A percentile compares a stretch with the other conserved stretches of the same genome.
Conservation (phyloP, 139 green algal genomes). For the Coccomyxa sp. region DNA sequence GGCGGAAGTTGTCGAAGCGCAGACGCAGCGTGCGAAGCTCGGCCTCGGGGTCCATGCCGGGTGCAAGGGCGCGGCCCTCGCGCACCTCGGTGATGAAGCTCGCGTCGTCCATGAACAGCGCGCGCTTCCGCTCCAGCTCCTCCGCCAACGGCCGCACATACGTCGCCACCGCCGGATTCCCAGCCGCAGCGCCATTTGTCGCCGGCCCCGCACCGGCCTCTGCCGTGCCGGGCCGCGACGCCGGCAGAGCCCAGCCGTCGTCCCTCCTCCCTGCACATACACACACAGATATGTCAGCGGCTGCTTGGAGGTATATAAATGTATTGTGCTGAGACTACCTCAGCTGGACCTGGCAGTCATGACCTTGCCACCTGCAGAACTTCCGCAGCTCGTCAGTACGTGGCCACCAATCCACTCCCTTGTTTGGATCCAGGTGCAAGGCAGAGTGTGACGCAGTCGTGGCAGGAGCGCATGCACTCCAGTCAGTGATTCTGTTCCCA, state of each 20-base stretch:
- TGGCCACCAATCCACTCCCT: too few relatives aligned
- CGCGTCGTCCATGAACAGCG: constrained; percentile 15
- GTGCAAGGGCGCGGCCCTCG: constrained; percentile 15
- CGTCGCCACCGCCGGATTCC: not conserved
- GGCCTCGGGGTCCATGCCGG: constrained; percentile 21
- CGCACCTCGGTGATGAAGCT: constrained; percentile 19
- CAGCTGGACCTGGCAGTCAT: too few relatives aligned
- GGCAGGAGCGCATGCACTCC: too few relatives aligned
- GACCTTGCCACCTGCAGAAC: too few relatives aligned
- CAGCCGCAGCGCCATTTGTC: not conserved
- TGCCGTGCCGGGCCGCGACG: not conserved
- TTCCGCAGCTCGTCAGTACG: too few relatives aligned
- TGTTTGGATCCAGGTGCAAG: too few relatives aligned
- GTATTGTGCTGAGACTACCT: too few relatives aligned
- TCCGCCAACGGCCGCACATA: constrained; percentile 3
- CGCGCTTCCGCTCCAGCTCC: constrained; percentile 19
- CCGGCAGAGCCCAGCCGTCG: not conserved
- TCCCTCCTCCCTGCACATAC: constrained; percentile 1
- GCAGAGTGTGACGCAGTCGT: too few relatives aligned
- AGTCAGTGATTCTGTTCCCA: too few relatives aligned
- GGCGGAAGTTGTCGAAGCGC: constrained; percentile 21
- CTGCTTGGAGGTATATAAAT: not conserved
- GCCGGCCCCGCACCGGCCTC: not conserved
- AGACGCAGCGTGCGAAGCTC: constrained; percentile 24
- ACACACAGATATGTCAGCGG: not conserved